Base-by-base conservation (phyloP, 2,329 filamentous ascomycete genomes). In the Ceratocystis ficicola region DNA sequence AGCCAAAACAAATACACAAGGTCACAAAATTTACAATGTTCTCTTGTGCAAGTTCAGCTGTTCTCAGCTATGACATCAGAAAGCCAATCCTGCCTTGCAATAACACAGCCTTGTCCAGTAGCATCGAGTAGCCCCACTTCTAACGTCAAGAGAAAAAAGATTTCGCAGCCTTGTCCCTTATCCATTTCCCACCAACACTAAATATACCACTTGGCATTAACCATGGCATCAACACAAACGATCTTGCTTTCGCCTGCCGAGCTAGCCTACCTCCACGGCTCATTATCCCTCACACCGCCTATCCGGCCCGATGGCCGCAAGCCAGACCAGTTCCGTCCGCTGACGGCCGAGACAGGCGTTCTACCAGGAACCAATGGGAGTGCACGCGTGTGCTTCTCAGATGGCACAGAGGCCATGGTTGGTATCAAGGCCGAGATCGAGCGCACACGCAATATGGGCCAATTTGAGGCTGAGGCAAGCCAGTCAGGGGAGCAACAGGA, bases 351-450 rank as follows among this genome's bases (percentile, higher is more conserved):
- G 78, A 91, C 89, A 65, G 89, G 90, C 67, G 89, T 97, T 66
- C 82, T 99, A 0, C 92, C 94, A 0, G 86, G 87, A 60, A 88
- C 93, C 17, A 95, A 97, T 73, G 94, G 94, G 68, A 95, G 89
- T 75, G 93, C 94, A 68, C 85, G 95, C 44, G 88, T 99, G 60
- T 95, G 93, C 70, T 95, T 97, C 74, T 86, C 91, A 2, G 94
- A 99, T 74, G 94, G 94, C 63, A 95, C 91, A 1, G 94, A 99
- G 76, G 94, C 94, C 5, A 87, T 99, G 68, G 94, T 96, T 5
- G 94, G 94, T 59, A 87, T 96, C 68, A 99, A 97, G 77, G 91
- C 90, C 0, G 93, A 97, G 77, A 89, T 97, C 3, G 91, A 96
- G 75, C 86, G 83, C 78, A 90, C 87, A 60, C 70, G 67, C 15